Conservation (phyloP, 768 basidiomycete species). For the Xerocomellus chrysenteron region DNA sequence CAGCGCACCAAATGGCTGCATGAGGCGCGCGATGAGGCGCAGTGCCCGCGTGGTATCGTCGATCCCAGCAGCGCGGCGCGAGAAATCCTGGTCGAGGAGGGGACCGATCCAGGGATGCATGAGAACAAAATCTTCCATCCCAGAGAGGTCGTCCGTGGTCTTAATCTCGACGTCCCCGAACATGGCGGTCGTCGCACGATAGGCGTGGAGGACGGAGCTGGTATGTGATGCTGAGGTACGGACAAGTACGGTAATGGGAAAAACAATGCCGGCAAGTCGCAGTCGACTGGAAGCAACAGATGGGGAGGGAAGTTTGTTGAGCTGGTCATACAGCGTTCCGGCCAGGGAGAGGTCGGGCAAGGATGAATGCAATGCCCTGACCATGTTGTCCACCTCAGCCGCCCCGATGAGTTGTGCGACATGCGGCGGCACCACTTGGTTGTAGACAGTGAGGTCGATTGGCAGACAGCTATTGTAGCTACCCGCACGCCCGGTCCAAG, state of each 20-base stretch:
- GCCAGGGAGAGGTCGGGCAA: too few species aligned
- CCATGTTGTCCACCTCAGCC: too few species aligned
- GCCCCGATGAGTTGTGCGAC: too few species aligned
- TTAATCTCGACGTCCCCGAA: too few species aligned
- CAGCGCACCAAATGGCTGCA: slow-evolving; percentile 2
- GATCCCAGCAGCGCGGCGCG: neutral
- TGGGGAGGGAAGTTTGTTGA: neutral
- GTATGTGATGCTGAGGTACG: neutral
- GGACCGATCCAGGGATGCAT: slow-evolving; percentile 14
- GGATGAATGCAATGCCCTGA: too few species aligned
- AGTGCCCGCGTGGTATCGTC: neutral
- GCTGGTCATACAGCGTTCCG: neutral
- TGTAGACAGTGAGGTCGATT: neutral
- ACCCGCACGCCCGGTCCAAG: too few species aligned
- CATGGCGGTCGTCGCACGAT: too few species aligned
- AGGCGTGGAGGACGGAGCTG: too few species aligned
- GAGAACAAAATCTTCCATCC: neutral
- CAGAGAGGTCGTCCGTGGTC: neutral
- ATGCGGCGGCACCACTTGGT: too few species aligned
- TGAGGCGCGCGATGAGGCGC: neutral
- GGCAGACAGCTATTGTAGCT: neutral
- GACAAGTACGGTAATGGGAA: neutral
- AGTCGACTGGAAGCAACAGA: neutral
- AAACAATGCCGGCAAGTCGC: slow-evolving; percentile 3
- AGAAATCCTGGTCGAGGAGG: slow-evolving; percentile 3